phyloP scores from a whole-genome alignment of 2,329 filamentous ascomycete species.

The Sarocladium strictum region DNA sequence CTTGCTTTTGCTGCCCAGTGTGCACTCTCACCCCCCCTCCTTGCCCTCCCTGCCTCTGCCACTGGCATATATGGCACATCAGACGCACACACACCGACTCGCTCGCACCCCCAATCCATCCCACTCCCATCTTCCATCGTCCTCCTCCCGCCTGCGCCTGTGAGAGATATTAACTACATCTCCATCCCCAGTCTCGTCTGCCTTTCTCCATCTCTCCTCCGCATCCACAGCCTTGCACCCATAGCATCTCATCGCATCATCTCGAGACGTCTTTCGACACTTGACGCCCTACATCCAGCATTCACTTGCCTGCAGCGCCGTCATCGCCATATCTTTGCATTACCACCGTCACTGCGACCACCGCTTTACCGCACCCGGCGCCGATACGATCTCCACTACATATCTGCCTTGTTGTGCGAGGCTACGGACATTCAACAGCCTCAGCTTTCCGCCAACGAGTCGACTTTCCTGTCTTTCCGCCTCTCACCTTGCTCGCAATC shows the following conservation, averaged over 20 bases:
- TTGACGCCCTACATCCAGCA: slow-evolving; percentile 4
- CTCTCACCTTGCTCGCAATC: slow-evolving; percentile 28
- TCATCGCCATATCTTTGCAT: slow-evolving; percentile 5
- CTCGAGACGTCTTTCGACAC: not conserved
- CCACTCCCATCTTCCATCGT: slow-evolving; percentile 9
- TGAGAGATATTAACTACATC: slow-evolving; percentile 10
- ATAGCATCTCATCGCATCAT: not conserved
- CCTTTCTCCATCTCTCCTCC: slow-evolving; percentile 8
- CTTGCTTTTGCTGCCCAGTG: not conserved
- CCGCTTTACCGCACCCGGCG: slow-evolving; percentile 5
- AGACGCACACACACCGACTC: slow-evolving; percentile 10
- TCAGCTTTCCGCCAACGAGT: not conserved
- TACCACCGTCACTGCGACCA: not conserved
- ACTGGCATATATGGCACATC: slow-evolving; percentile 8
- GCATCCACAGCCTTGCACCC: slow-evolving; percentile 7
- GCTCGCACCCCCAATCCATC: slow-evolving; percentile 7
- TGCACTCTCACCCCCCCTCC: not conserved
- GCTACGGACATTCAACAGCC: not conserved
- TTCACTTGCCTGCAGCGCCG: slow-evolving; percentile 6
- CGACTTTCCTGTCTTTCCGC: not conserved
- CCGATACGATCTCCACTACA: not conserved
- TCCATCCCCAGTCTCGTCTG: slow-evolving; percentile 9
- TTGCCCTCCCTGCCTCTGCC: not conserved
- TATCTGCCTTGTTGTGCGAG: not conserved
- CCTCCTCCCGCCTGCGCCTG: slow-evolving; percentile 6